phyloP scores from a whole-genome alignment of 495 filamentous ascomycete genomes.

The Physcia stellaris region DNA sequence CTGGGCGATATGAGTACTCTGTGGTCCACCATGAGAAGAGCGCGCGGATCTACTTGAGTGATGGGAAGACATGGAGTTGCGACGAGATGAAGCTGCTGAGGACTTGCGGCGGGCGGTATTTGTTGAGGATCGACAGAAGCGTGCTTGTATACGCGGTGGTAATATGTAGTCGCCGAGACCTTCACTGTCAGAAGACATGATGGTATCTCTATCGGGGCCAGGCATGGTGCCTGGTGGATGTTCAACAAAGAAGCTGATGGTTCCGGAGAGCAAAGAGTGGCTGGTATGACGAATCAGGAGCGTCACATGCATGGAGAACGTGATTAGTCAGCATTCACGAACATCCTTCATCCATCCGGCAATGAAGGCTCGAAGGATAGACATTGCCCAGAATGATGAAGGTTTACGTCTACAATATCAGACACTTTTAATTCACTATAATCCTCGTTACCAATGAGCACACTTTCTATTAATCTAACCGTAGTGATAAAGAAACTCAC shows the following conservation, averaged over 20 bases:
- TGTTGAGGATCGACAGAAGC: conserved; percentile 53
- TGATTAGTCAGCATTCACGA: too few relatives aligned
- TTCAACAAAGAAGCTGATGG: too few relatives aligned
- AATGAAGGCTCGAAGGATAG: too few relatives aligned
- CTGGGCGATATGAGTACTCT: conserved; percentile 75
- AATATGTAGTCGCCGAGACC: conserved; percentile 40
- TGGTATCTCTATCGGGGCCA: conserved; percentile 12
- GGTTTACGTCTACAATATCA: too few relatives aligned
- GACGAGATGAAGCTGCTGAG: conserved; percentile 73
- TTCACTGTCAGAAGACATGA: conserved; percentile 28
- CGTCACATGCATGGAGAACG: neutral
- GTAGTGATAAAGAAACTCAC: too few relatives aligned
- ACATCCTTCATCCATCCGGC: too few relatives aligned
- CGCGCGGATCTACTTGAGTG: conserved; percentile 60
- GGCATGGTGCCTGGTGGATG: neutral
- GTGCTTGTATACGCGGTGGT: conserved; percentile 73
- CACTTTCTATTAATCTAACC: too few relatives aligned
- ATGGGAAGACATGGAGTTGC: conserved; percentile 77
- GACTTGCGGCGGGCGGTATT: conserved; percentile 59
- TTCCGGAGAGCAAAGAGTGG: neutral
- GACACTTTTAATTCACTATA: too few relatives aligned
- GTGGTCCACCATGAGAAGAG: conserved; percentile 48
- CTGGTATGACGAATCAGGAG: neutral
- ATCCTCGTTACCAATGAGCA: too few relatives aligned
- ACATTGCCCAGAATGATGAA: too few relatives aligned